Conservation (phyloP, 495 filamentous ascomycete species). For the Filosporella fistucella region DNA sequence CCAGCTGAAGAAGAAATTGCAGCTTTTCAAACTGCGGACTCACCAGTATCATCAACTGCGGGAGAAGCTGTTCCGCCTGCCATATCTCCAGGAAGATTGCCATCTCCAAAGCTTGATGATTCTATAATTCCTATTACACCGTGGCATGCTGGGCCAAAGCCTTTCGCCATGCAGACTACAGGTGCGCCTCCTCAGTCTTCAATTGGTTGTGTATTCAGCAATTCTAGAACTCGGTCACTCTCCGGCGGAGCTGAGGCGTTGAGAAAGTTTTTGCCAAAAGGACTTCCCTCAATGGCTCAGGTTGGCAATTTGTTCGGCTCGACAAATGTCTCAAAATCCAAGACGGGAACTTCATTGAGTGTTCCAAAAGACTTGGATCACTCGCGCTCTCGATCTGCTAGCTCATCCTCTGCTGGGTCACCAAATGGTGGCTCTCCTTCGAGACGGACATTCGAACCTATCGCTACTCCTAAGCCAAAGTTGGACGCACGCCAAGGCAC, state of each 20-base stretch:
- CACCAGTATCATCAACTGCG: background rate
- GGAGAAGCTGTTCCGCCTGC: background rate
- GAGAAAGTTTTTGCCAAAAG: constrained; percentile 40
- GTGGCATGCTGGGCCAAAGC: constrained; percentile 38
- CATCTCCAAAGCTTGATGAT: constrained; percentile 20
- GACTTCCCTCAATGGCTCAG: constrained; percentile 47
- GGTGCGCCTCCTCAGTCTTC: constrained; percentile 26
- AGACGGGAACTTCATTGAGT: constrained; percentile 26
- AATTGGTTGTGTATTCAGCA: constrained; percentile 33
- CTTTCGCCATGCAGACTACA: constrained; percentile 31
- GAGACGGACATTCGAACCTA: constrained; percentile 12
- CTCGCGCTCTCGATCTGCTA: constrained; percentile 9
- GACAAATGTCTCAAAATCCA: constrained; percentile 21
- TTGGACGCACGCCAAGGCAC: too few species aligned
- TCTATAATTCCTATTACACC: constrained; percentile 15
- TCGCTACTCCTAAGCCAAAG: background rate
- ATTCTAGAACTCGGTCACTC: constrained; percentile 30
- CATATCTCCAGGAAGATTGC: constrained; percentile 28
- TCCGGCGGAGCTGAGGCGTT: constrained; percentile 40
- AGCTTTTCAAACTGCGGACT: background rate
- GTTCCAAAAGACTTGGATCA: constrained; percentile 31
- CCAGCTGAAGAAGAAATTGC: constrained; percentile 13
- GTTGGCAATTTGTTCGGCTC: constrained; percentile 36
- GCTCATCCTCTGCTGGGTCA: constrained; percentile 25
- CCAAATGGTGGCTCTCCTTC: background rate